Percentiles rank a stretch among this genome's conserved stretches.
Conservation (phyloP, 2,329 filamentous ascomycete genomes). For the Pestalotiopsis sp. region DNA sequence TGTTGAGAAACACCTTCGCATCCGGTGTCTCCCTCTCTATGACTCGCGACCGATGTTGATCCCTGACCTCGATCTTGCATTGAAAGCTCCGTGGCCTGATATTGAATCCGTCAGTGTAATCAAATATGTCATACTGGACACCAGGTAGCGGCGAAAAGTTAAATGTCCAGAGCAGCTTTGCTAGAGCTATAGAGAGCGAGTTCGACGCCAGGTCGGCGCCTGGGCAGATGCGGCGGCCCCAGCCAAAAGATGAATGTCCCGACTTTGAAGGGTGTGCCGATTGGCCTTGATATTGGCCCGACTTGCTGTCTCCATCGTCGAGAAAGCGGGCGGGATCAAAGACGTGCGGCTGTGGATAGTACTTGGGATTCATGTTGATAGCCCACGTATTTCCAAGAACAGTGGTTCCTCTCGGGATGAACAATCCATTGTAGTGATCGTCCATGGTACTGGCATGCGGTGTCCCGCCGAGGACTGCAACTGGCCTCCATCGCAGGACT, state of each 20-base stretch:
- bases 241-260: conserved; percentile 60
- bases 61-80: conserved; percentile 6
- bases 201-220: conserved; percentile 30
- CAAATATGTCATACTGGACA: conserved; percentile 9
- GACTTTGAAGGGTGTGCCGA: conserved; percentile 43
- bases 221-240: conserved; percentile 57
- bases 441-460: conserved; percentile 53
- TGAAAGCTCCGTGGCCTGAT: conserved; percentile 3
- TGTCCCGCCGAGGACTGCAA: conserved; percentile 52
- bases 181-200: conserved; percentile 7
- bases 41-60: not conserved
- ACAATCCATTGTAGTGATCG: conserved; percentile 48
- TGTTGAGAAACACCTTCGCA: not conserved
- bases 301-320: conserved; percentile 12
- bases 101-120: conserved; percentile 11
- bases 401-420: conserved; percentile 52
- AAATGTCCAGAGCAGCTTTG: conserved; percentile 6
- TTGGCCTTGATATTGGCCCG: conserved; percentile 26
- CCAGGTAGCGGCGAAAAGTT: conserved; percentile 2
- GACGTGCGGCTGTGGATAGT: conserved; percentile 49
- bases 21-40: not conserved
- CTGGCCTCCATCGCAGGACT: conserved; percentile 57
- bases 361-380: conserved; percentile 47
- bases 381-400: conserved; percentile 56
- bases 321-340: conserved; percentile 47